Percentiles rank a stretch among this genome's conserved stretches.
phyloP scores from a whole-genome alignment of 306 rosid genomes.

The Ormosia semicastrata region DNA sequence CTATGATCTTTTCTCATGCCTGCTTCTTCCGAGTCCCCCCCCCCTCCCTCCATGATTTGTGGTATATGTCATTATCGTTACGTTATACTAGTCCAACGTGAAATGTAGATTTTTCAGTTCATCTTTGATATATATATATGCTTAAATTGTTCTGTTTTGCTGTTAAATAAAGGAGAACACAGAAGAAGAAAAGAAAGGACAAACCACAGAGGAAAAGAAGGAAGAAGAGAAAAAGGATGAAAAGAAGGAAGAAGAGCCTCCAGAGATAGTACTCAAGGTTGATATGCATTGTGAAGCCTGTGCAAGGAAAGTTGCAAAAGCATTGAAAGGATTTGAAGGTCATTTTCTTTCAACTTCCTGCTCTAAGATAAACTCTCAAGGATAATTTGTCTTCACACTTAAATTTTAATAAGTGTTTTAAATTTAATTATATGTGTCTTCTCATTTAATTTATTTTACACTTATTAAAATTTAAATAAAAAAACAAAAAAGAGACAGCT shows the following conservation, averaged over 20 bases:
- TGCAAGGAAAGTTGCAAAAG: conserved; percentile 85
- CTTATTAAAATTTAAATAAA: no score
- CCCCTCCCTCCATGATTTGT: neutral
- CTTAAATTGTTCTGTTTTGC: conserved; percentile 19
- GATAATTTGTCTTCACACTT: no score
- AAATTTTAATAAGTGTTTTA: no score
- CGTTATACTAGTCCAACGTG: neutral
- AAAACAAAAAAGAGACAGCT: no score
- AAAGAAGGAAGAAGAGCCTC: conserved; percentile 48
- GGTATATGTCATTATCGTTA: neutral
- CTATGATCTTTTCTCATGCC: conserved; percentile 7
- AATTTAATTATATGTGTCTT: no score
- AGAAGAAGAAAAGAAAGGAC: conserved; percentile 40
- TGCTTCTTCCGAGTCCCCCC: neutral
- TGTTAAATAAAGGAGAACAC: conserved; percentile 42
- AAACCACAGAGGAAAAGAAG: conserved; percentile 36
- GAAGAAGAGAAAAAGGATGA: conserved; percentile 19
- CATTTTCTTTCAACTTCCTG: neutral
- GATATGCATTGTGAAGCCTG: conserved; percentile 99
- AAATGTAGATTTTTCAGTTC: neutral
- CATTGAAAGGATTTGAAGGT: conserved; percentile 94
- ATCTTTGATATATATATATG: neutral
- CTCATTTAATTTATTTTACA: no score
- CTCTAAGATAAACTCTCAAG: no score
- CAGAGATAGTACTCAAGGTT: conserved; percentile 81